Conservation (phyloP, 495 filamentous ascomycete species). For the Xylaria scruposa region DNA sequence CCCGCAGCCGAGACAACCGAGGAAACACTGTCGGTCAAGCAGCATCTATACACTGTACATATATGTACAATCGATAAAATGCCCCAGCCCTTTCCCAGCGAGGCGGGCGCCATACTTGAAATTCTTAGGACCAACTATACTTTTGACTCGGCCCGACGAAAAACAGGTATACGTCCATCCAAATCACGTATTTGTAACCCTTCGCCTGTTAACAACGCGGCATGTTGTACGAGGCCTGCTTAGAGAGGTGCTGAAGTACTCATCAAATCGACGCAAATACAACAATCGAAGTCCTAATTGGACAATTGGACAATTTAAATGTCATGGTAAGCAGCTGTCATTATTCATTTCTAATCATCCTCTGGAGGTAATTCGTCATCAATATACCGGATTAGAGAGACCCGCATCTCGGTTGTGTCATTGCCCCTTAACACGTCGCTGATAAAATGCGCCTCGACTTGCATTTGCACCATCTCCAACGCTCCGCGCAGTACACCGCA, state of each 20-base stretch:
- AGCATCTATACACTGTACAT: not conserved
- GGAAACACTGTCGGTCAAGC: not conserved
- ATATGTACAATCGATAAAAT: not conserved
- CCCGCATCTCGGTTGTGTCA: conserved; percentile 96
- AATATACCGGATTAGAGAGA: conserved; percentile 91
- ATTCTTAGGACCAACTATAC: not conserved
- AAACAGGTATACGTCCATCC: not conserved
- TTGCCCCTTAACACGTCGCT: conserved; percentile 93
- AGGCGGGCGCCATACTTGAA: not conserved
- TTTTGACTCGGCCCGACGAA: not conserved
- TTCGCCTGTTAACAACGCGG: not conserved
- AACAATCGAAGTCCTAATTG: not conserved
- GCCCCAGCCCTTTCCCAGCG: not conserved
- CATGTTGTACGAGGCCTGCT: not conserved
- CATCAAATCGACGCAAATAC: not conserved
- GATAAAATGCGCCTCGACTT: conserved; percentile 96
- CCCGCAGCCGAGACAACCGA: conserved; percentile 7
- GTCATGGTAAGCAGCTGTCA: not conserved
- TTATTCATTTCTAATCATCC: conserved; percentile 69
- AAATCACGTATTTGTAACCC: not conserved
- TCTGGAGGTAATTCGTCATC: conserved; percentile 97
- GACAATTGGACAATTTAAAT: too few species aligned
- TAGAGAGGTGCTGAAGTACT: not conserved
- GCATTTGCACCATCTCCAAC: conserved; percentile 99
- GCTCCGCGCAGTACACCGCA: conserved; percentile 91